Evolutionary conservation across 345 rosid species (phyloP), one percentile per base, ranked within the genome.

Genomic region (Geranium brycei): DNA sequence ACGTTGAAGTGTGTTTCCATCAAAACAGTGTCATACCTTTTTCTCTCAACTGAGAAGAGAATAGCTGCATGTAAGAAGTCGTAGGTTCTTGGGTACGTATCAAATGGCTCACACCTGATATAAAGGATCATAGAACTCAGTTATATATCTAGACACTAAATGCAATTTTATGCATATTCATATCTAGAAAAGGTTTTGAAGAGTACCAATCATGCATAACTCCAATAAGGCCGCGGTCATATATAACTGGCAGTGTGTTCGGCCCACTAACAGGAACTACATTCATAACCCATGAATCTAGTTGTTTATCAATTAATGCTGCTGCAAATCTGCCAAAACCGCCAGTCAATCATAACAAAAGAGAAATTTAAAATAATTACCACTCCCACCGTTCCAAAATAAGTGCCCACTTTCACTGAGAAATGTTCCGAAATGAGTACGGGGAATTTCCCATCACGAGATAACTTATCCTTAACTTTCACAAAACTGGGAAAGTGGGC

Each of bases 61-160:
- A 87, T 82, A n/a, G 91, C 84, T 0, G 99, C 97, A 64, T 90
- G 97, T 73, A 93, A 56, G 11, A 93, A 69, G 68, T 93, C 92
- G 30, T 90, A 93, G 57, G 97, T 90, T 83, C 99, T 90, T 56
- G 97, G 99, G 66, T 93, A 93, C 4, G 96, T 93, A 76, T 93
- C 97, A 31, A 93, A 88, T 1, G 97, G 81, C 69, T 93, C 99
- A 81, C 99, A 93, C 98, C 98, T 89, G 83, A 64, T 64, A 63
- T 64, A 64, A 17, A 23, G 28, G 28, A 40, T 30, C 3, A 47
- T 12, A 31, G 16, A 61, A 57, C 38, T 63, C 28, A 56, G 4
- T 18, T 17, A 38, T 5, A 23, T 23, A 23, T 2, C 28, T 23
- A 23, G 28, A 31, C 47, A 4, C 12, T 13, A 17, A 58, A 68